Evolutionary conservation across 345 rosid genomes (phyloP), one percentile per base, ranked within the genome.

Genomic region (Sapria himalayana): DNA sequence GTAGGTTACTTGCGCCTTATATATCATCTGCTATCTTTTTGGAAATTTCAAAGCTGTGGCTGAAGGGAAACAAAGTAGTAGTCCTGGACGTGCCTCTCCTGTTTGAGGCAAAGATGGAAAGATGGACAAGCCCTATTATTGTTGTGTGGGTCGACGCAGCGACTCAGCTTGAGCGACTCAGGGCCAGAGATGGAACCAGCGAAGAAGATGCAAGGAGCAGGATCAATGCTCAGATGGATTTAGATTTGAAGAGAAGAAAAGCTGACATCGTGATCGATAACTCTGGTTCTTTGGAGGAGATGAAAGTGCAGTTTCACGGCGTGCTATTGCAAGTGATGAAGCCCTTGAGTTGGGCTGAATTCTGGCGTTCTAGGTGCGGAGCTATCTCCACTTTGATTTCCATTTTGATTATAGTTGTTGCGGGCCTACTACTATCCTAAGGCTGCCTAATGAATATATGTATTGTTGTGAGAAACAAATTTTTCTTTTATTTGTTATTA

Each of bases 191-290:
- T 50, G 37, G 59, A 40, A 29, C 67, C 14, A 45, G 51, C 0
- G 74, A 76, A 64, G 92, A 70, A 54, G 89, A 78, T 49, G 85
- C 98, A 36, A 59, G 69, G 37, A 82, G 69, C 48, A 67, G 93
- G 65, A 70, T 74, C 23, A 64, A 55, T 52, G 78, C 98, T 51
- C 98, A 82, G 57, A 70, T 76, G 93, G 35, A 75, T 2, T 58
- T 89, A 52, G 93, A 82, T 65, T 36, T 43, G 23, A 89, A 89
- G 45, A 64, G 66, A 41, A 51, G 31, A 47, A 67, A 60, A 56
- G 94, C 98, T 15, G 86, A 82, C 59, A 29, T 76, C n/a, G 81
- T 82, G 48, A 72, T 79, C 22, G 82, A 89, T 43, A 79, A 89
- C 47, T 66, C 52, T 17, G 95, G 95, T 6, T 49, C 76, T 16